Evolutionary conservation across 2,329 filamentous ascomycete genomes (phyloP).

Genomic region (Magnaporthiopsis poae): DNA sequence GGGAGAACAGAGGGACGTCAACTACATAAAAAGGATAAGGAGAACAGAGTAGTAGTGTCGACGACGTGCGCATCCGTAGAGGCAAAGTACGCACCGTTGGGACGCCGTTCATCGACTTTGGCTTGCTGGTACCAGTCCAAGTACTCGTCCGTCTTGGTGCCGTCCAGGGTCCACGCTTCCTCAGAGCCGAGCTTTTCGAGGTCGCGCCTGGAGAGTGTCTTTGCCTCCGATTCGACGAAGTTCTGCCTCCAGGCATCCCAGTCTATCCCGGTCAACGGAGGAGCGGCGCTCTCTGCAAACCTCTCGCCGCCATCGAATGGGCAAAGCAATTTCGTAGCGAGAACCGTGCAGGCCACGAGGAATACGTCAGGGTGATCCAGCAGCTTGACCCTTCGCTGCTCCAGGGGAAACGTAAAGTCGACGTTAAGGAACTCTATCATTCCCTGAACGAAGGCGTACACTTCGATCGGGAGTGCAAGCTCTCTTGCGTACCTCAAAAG

Average conservation of each 20-base stretch:
- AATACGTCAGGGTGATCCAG: slow-evolving; percentile 65
- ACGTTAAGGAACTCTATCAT: slow-evolving; percentile 43
- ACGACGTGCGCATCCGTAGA: not conserved
- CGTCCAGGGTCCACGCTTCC: slow-evolving; percentile 37
- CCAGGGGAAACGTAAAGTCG: slow-evolving; percentile 48
- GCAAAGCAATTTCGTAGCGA: slow-evolving; percentile 70
- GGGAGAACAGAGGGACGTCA: not conserved
- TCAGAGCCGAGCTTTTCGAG: slow-evolving; percentile 19
- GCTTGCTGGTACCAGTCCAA: slow-evolving; percentile 68
- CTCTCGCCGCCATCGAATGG: slow-evolving; percentile 56
- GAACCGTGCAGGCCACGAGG: slow-evolving; percentile 59
- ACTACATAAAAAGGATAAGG: not conserved
- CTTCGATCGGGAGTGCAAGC: slow-evolving; percentile 65
- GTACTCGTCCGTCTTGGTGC: slow-evolving; percentile 59
- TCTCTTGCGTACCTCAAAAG: slow-evolving; percentile 61
- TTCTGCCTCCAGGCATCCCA: slow-evolving; percentile 61
- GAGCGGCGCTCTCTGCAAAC: slow-evolving; percentile 31
- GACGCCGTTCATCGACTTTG: slow-evolving; percentile 27
- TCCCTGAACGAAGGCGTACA: slow-evolving; percentile 48
- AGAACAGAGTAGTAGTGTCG: not conserved
- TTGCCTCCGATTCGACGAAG: slow-evolving; percentile 26
- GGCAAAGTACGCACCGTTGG: not conserved
- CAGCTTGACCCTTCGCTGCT: slow-evolving; percentile 33
- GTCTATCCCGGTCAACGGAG: slow-evolving; percentile 54
- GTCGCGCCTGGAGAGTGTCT: slow-evolving; percentile 16